A percentile compares a stretch with the other conserved stretches of the same genome.
Evolutionary conservation across 331 rosid genomes (phyloP).

Genomic region (Rosa hybrid): DNA sequence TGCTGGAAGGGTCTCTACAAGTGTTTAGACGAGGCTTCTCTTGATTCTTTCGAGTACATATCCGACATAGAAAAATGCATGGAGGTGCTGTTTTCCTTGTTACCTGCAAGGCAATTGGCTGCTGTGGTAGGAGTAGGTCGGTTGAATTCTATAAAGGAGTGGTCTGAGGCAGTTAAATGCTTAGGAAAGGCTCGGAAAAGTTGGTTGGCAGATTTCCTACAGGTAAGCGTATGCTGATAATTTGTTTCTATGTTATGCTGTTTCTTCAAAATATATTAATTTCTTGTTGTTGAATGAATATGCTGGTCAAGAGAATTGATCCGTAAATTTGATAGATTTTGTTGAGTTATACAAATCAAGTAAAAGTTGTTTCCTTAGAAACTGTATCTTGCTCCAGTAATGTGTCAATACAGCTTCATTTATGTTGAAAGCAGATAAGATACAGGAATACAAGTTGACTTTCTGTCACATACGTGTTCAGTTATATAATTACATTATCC

Average conservation of each 20-base stretch:
- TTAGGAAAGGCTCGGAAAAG: constrained; percentile 71
- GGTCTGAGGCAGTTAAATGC: constrained; percentile 79
- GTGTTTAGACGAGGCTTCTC: constrained; percentile 71
- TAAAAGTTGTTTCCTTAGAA: not conserved
- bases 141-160: constrained; percentile 47
- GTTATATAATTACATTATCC: constrained; percentile 15
- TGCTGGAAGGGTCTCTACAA: constrained; percentile 90
- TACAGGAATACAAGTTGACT: not conserved
- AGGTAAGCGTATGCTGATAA: constrained; percentile 41
- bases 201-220: constrained; percentile 74
- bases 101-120: constrained; percentile 49
- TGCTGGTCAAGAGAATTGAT: not conserved
- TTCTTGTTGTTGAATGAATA: constrained; percentile 7
- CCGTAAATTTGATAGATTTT: not conserved
- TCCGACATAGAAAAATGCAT: constrained; percentile 68
- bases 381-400: not conserved
- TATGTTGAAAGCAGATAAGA: not conserved
- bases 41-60: constrained; percentile 54
- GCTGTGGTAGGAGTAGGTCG: constrained; percentile 24
- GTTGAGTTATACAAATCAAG: too few relatives aligned
- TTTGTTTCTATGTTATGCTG: not conserved
- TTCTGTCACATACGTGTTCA: not conserved
- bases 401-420: not conserved
- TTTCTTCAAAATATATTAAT: not conserved
- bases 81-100: constrained; percentile 75